These are phyloP conservation scores for Harringtonia aguacate DNA, from an alignment of 2,329 filamentous ascomycete species.

Conservation along the genomic window DNA sequence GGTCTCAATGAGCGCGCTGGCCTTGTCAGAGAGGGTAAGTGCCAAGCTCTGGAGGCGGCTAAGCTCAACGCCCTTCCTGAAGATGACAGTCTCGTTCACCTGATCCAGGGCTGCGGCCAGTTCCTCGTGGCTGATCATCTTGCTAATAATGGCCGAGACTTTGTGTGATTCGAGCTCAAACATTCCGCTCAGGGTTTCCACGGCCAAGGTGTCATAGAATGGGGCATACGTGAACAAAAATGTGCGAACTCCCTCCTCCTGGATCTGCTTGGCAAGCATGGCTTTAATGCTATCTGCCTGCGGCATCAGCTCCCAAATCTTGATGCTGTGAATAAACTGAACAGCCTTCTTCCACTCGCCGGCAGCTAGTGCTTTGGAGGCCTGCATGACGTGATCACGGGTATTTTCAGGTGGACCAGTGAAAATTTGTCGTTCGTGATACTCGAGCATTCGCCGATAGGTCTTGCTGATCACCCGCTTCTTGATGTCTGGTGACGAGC, in stretches of 20 bases:
- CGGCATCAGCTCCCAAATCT: conserved; percentile 98
- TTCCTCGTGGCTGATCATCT: conserved; percentile 99
- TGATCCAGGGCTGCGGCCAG: conserved; percentile 93
- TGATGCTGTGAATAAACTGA: conserved; percentile 91
- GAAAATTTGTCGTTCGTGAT: conserved; percentile 98
- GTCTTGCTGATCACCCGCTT: conserved; percentile 99
- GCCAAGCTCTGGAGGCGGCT: conserved; percentile 92
- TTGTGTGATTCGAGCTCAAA: conserved; percentile 89
- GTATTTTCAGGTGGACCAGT: conserved; percentile 98
- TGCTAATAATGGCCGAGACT: conserved; percentile 89
- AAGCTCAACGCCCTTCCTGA: conserved; percentile 98
- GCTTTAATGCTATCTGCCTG: conserved; percentile 86
- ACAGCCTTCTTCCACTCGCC: conserved; percentile 98
- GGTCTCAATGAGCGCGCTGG: conserved; percentile 86
- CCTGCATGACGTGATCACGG: conserved; percentile 97
- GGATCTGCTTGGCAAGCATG: conserved; percentile 96
- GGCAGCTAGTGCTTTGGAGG: conserved; percentile 88
- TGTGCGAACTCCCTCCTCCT: conserved; percentile 94
- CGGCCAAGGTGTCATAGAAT: conserved; percentile 93
- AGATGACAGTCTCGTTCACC: conserved; percentile 94
- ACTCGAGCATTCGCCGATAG: conserved; percentile 97
- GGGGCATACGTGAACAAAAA: conserved; percentile 99
- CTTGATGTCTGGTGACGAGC: conserved; percentile 91
- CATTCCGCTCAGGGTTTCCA: conserved; percentile 80
- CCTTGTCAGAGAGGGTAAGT: conserved; percentile 90